Percentiles rank a stretch among this genome's conserved stretches.
Evolutionary conservation across 2,329 filamentous ascomycete genomes (phyloP).

Genomic region (Cadophora sp.): DNA sequence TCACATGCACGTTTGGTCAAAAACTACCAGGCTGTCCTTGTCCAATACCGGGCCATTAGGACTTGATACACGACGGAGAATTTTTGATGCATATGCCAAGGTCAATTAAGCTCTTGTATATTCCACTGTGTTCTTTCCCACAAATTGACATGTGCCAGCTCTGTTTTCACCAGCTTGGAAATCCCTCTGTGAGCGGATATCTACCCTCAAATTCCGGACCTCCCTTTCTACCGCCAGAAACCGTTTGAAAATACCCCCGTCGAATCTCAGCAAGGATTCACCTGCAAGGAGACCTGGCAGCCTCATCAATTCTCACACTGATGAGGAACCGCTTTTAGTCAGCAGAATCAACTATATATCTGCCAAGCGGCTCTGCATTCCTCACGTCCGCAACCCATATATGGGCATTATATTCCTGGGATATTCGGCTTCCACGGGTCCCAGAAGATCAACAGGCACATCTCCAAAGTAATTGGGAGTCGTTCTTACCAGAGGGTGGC

Average conservation of each 20-base stretch:
- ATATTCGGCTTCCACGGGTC: not conserved
- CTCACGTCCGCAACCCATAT: not conserved
- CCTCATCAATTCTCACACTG: not conserved
- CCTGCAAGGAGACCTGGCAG: not conserved
- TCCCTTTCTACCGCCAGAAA: not conserved
- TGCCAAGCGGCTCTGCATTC: not conserved
- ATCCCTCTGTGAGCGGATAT: not conserved
- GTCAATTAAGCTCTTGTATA: not conserved
- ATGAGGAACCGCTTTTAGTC: not conserved
- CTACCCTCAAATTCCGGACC: not conserved
- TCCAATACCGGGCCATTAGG: not conserved
- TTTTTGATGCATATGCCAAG: not conserved
- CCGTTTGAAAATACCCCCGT: not conserved
- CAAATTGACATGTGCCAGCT: not conserved
- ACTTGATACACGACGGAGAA: not conserved
- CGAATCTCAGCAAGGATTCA: not conserved
- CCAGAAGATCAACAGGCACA: conserved; percentile 6
- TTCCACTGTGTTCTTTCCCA: not conserved
- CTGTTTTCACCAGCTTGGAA: not conserved
- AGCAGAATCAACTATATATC: not conserved
- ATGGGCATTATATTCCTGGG: too few species aligned
- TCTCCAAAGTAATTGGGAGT: not conserved
- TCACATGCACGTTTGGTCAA: not conserved
- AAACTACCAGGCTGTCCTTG: not conserved
- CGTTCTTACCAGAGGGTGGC: not conserved